Evolutionary conservation across 768 basidiomycete genomes (phyloP).

Genomic region (Lanmaoa rubissima): DNA sequence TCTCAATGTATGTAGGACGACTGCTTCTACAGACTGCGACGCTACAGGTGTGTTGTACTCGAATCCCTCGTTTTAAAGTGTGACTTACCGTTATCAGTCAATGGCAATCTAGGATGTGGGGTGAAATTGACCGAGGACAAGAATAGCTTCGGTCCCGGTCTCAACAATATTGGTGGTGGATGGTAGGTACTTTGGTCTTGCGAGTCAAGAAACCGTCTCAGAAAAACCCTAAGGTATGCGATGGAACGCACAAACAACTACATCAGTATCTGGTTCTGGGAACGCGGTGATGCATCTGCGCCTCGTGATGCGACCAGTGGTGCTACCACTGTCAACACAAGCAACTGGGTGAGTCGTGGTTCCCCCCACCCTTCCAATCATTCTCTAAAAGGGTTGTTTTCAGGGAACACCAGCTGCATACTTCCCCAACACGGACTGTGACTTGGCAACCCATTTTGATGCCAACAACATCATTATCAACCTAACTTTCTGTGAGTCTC

Average conservation of each 20-base stretch:
- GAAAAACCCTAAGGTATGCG: constrained; percentile 33
- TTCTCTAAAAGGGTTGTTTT: neutral
- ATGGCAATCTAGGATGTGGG: constrained; percentile 40
- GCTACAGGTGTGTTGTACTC: constrained; percentile 12
- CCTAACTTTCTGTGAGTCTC: constrained; percentile 31
- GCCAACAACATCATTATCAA: constrained; percentile 36
- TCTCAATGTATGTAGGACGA: constrained; percentile 13
- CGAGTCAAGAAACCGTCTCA: neutral
- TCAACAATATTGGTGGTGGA: constrained; percentile 39
- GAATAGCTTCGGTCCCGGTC: constrained; percentile 29
- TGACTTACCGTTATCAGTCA: constrained; percentile 12
- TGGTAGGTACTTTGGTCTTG: constrained; percentile 27
- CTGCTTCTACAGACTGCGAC: constrained; percentile 25
- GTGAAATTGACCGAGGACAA: constrained; percentile 23
- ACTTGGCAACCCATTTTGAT: constrained; percentile 37
- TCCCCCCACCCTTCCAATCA: neutral
- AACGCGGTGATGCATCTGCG: constrained; percentile 29
- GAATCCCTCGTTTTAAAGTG: neutral
- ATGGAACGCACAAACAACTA: constrained; percentile 33
- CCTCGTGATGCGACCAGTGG: constrained; percentile 34
- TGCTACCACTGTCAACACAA: constrained; percentile 17
- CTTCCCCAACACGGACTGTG: constrained; percentile 40
- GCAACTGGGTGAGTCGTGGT: constrained; percentile 20
- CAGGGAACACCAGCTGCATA: constrained; percentile 36
- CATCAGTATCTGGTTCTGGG: constrained; percentile 44